phyloP scores from a whole-genome alignment of 208 protist species.

The Leishmania major region DNA sequence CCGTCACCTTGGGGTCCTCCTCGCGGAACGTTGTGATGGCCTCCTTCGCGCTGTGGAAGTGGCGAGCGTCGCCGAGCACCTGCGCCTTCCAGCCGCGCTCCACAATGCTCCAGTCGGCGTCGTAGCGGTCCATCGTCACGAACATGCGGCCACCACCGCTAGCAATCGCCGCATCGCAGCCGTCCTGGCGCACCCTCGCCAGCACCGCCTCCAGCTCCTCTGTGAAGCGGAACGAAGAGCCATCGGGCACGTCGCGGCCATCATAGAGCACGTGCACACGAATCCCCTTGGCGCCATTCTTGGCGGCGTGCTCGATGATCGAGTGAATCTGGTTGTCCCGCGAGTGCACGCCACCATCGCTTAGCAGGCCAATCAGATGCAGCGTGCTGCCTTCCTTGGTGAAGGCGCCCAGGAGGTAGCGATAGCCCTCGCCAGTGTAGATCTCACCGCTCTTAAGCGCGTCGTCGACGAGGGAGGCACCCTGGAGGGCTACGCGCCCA shows the following conservation, averaged over 20 bases:
- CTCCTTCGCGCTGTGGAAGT: conserved; percentile 85
- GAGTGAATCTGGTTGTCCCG: conserved; percentile 91
- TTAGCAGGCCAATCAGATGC: conserved; percentile 94
- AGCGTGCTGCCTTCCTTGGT: conserved; percentile 75
- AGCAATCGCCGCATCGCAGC: conserved; percentile 89
- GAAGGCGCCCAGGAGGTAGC: conserved; percentile 87
- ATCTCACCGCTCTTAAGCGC: conserved; percentile 84
- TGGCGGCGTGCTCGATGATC: conserved; percentile 86
- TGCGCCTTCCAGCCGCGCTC: conserved; percentile 94
- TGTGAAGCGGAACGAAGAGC: conserved; percentile 91
- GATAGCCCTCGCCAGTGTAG: conserved; percentile 89
- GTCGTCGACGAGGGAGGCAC: conserved; percentile 95
- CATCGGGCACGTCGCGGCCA: conserved; percentile 95
- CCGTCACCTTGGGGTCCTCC: conserved; percentile 81
- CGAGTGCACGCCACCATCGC: conserved; percentile 95
- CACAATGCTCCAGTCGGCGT: conserved; percentile 95
- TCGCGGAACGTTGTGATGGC: conserved; percentile 89
- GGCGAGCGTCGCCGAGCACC: conserved; percentile 91
- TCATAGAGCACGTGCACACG: conserved; percentile 94
- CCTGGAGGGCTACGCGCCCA: conserved; percentile 92
- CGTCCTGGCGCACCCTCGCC: conserved; percentile 62
- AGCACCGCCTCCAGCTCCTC: conserved; percentile 90
- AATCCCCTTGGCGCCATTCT: conserved; percentile 85
- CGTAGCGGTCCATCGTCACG: conserved; percentile 96
- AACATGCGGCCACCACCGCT: conserved; percentile 96